Conservation (phyloP, 2,329 filamentous ascomycete genomes). For the Aspergillus alliaceus region DNA sequence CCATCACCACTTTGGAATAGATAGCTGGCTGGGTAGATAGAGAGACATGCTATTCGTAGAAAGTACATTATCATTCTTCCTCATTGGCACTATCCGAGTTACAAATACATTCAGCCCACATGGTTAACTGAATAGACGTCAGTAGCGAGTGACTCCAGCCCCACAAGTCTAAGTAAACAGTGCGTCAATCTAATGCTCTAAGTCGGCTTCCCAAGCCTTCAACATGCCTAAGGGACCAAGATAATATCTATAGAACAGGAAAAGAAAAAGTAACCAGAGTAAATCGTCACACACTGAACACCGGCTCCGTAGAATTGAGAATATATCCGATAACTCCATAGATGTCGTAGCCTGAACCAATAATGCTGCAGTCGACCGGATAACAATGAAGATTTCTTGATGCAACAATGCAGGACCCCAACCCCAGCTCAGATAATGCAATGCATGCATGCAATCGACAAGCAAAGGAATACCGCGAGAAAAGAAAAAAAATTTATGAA, state of each 20-base stretch:
- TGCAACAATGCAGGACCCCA: constrained; percentile 10
- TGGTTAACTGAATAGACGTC: neutral
- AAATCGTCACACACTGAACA: constrained; percentile 4
- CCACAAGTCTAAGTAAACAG: neutral
- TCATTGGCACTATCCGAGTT: neutral
- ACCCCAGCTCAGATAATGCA: constrained; percentile 12
- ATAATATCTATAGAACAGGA: constrained; percentile 1
- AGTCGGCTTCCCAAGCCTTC: neutral
- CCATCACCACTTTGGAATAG: constrained; percentile 29
- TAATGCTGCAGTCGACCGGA: constrained; percentile 1
- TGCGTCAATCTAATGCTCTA: constrained; percentile 6
- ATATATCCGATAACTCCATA: constrained; percentile 8
- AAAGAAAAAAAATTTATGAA: constrained; percentile 1
- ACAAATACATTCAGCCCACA: neutral
- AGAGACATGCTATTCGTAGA: neutral
- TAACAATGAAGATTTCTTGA: constrained; percentile 5
- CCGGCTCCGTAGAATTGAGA: neutral
- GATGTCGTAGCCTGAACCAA: constrained; percentile 7
- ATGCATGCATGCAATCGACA: constrained; percentile 16
- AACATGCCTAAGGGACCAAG: neutral
- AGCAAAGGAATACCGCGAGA: constrained; percentile 8
- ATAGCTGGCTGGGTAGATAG: neutral
- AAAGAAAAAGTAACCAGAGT: constrained; percentile 3
- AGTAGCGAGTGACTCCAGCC: neutral
- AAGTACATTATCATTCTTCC: neutral